Percentiles rank a stretch among this genome's conserved stretches.
Conservation (phyloP, 1,139 yeast species). For the Starmera stellimalicola region DNA sequence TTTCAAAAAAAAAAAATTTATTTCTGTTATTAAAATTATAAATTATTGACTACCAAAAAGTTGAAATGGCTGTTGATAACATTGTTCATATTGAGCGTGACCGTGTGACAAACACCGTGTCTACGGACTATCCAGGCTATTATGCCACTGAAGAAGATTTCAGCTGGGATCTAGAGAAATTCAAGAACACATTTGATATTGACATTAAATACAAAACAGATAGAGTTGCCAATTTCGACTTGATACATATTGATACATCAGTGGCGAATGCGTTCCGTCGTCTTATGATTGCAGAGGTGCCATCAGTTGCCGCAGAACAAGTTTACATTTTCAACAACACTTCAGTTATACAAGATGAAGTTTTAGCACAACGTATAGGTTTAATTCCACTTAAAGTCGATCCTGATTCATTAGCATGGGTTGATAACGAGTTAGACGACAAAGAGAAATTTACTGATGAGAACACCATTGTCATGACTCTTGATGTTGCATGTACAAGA, state of each 20-base stretch:
- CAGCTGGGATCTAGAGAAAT: slow-evolving; percentile 80
- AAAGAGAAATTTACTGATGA: slow-evolving; percentile 71
- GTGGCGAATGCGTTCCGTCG: slow-evolving; percentile 95
- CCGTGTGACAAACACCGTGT: slow-evolving; percentile 78
- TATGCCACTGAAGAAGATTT: slow-evolving; percentile 46
- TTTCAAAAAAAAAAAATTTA: slow-evolving; percentile 1
- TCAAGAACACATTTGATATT: slow-evolving; percentile 62
- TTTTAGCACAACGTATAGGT: slow-evolving; percentile 90
- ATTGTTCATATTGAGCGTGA: slow-evolving; percentile 86
- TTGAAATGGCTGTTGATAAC: slow-evolving; percentile 26
- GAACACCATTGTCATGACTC: slow-evolving; percentile 76
- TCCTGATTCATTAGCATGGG: slow-evolving; percentile 82
- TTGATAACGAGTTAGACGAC: slow-evolving; percentile 55
- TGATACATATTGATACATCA: slow-evolving; percentile 81
- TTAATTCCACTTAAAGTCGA: slow-evolving; percentile 82
- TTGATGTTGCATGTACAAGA: slow-evolving; percentile 75
- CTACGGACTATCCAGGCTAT: slow-evolving; percentile 89
- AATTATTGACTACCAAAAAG: neutral
- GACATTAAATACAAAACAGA: slow-evolving; percentile 56
- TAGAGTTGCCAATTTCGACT: slow-evolving; percentile 76
- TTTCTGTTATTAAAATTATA: neutral
- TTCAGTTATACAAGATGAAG: slow-evolving; percentile 94
- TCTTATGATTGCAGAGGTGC: slow-evolving; percentile 94
- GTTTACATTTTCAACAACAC: slow-evolving; percentile 90
- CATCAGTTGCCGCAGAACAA: slow-evolving; percentile 89